phyloP scores from a whole-genome alignment of 2,329 filamentous ascomycete genomes.

The Tolypocladium capitatum region DNA sequence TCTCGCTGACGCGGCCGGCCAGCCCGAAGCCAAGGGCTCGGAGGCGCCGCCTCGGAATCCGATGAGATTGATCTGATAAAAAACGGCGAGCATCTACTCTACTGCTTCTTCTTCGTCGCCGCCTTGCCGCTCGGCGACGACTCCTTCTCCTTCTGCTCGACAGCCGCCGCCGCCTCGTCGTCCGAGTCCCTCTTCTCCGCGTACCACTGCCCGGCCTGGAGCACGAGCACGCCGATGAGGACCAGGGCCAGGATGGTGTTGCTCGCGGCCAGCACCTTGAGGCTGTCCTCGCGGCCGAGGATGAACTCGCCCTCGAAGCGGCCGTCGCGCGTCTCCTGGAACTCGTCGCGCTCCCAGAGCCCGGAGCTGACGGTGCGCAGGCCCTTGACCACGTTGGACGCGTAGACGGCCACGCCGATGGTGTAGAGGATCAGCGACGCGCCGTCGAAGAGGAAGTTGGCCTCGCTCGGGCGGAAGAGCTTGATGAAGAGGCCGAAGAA shows the following conservation, averaged over 20 bases:
- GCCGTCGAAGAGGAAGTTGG: slow-evolving; percentile 90
- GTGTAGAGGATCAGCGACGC: slow-evolving; percentile 70
- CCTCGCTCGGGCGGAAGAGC: slow-evolving; percentile 85
- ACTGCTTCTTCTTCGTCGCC: slow-evolving; percentile 24
- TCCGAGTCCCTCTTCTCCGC: slow-evolving; percentile 85
- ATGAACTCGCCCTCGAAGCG: slow-evolving; percentile 47
- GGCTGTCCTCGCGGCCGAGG: slow-evolving; percentile 72
- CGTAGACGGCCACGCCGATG: slow-evolving; percentile 82
- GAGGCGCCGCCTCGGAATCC: not conserved
- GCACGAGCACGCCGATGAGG: slow-evolving; percentile 75
- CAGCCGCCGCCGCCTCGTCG: slow-evolving; percentile 55
- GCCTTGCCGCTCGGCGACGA: slow-evolving; percentile 12
- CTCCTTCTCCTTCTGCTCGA: slow-evolving; percentile 17
- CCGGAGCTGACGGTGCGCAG: slow-evolving; percentile 69
- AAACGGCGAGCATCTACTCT: slow-evolving; percentile 7
- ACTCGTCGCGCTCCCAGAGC: slow-evolving; percentile 38
- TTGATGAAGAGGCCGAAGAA: slow-evolving; percentile 85
- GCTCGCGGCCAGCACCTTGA: slow-evolving; percentile 83
- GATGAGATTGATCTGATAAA: slow-evolving; percentile 5
- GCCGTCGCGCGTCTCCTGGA: slow-evolving; percentile 22
- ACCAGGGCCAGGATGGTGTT: slow-evolving; percentile 94
- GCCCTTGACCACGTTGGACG: slow-evolving; percentile 93
- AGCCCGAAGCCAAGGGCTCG: not conserved
- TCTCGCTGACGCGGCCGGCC: not conserved
- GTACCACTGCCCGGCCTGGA: slow-evolving; percentile 98